Percentiles rank a stretch among this genome's conserved stretches.
Conservation (phyloP, 2,329 filamentous ascomycete species). For the Canariomyces notabilis region DNA sequence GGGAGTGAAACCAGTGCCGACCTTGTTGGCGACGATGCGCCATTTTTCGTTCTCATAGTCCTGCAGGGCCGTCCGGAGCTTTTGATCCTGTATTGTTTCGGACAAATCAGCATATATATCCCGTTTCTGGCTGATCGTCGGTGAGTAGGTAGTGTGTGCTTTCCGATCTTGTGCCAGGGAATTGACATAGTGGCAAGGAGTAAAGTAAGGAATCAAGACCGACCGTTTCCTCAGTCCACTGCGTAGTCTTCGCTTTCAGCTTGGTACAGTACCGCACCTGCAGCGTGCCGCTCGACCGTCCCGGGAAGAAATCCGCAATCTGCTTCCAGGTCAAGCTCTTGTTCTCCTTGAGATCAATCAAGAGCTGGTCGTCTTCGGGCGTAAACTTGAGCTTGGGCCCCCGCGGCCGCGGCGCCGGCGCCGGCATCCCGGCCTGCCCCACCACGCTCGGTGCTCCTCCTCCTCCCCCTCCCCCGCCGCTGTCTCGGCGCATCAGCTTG, state of each 20-base stretch:
- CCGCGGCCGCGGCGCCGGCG: constrained; percentile 71
- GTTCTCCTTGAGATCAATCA: constrained; percentile 89
- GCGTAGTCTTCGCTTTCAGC: constrained; percentile 85
- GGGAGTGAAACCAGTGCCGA: constrained; percentile 84
- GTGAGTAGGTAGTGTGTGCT: no score
- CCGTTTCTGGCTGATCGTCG: no score
- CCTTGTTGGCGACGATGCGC: constrained; percentile 86
- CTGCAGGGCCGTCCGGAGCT: constrained; percentile 69
- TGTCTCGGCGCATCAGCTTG: constrained; percentile 61
- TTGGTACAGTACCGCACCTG: constrained; percentile 96
- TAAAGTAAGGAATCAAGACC: no score
- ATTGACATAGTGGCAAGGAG: no score
- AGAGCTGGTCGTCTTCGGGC: constrained; percentile 79
- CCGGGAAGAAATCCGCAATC: constrained; percentile 93
- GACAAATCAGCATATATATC: constrained; percentile 6
- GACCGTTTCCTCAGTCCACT: constrained; percentile 93
- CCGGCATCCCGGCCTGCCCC: constrained; percentile 80
- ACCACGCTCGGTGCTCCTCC: constrained; percentile 76
- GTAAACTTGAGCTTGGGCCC: constrained; percentile 94
- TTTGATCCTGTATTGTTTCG: constrained; percentile 56
- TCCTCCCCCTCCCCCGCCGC: constrained; percentile 35
- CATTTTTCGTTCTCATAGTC: constrained; percentile 91
- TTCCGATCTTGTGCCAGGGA: no score
- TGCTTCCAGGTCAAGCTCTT: constrained; percentile 96
- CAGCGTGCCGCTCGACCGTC: constrained; percentile 80